Percentiles rank a stretch among this genome's conserved stretches.
Evolutionary conservation across 2,329 filamentous ascomycete species (phyloP).

Genomic region (Phialophora expanda): DNA sequence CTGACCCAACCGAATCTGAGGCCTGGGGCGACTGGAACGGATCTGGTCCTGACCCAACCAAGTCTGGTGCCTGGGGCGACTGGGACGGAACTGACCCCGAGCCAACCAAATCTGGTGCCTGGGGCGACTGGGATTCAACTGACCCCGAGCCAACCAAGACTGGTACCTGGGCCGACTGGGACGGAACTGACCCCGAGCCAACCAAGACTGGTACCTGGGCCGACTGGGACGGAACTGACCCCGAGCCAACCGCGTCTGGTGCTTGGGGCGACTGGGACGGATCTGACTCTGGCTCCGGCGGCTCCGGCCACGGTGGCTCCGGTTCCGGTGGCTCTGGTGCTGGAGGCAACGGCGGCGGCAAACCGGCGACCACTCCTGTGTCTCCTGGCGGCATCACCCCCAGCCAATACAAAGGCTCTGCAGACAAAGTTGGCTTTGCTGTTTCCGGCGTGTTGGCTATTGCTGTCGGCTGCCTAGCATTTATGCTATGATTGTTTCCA

Average conservation of each 20-base stretch:
- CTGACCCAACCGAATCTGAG: too few species aligned
- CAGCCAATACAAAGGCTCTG: constrained; percentile 11
- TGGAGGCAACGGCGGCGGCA: constrained; percentile 19
- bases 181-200: constrained; percentile 14
- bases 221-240: too few species aligned
- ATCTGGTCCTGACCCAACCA: too few species aligned
- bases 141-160: too few species aligned
- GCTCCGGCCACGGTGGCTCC: constrained; percentile 2
- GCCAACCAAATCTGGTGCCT: too few species aligned
- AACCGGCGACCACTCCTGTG: constrained; percentile 22
- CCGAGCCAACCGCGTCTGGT: neutral
- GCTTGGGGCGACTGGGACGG: too few species aligned
- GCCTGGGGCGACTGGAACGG: too few species aligned
- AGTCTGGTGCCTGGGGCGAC: too few species aligned
- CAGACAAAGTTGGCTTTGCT: constrained; percentile 22
- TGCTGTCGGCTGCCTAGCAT: constrained; percentile 29
- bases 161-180: neutral
- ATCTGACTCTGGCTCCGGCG: too few species aligned
- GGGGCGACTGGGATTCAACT: too few species aligned
- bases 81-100: constrained; percentile 21
- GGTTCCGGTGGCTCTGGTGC: constrained; percentile 14
- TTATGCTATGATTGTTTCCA: constrained; percentile 23
- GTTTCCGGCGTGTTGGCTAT: constrained; percentile 28
- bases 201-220: neutral
- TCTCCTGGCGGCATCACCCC: neutral